A percentile compares a stretch with the other conserved stretches of the same genome.
Evolutionary conservation across 495 filamentous ascomycete genomes (phyloP).

Genomic region (Aspergillus sclerotiicarbonarius): DNA sequence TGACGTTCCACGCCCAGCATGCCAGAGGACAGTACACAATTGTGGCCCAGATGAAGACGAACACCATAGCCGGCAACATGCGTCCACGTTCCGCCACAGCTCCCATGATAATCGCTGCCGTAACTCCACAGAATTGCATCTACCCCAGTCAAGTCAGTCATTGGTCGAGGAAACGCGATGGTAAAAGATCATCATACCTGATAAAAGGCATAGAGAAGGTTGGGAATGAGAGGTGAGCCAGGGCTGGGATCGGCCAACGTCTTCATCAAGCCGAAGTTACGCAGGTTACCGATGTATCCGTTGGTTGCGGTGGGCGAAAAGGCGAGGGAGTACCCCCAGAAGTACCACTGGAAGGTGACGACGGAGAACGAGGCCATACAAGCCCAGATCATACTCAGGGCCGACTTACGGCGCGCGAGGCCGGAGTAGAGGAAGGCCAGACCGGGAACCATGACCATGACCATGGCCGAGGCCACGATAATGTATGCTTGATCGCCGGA

Average conservation of each 20-base stretch:
- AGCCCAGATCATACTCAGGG: constrained; percentile 69
- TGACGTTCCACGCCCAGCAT: constrained; percentile 93
- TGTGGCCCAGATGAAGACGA: constrained; percentile 93
- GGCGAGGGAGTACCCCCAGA: constrained; percentile 73
- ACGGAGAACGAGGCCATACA: constrained; percentile 65
- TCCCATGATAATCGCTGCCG: constrained; percentile 89
- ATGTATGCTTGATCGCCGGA: constrained; percentile 83
- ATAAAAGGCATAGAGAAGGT: constrained; percentile 65
- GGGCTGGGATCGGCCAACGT: constrained; percentile 61
- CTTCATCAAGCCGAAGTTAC: constrained; percentile 65
- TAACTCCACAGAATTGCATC: constrained; percentile 96
- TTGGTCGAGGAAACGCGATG: neutral
- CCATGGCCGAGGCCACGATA: constrained; percentile 89
- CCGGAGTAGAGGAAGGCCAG: constrained; percentile 70
- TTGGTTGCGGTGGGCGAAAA: constrained; percentile 63
- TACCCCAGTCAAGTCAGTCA: constrained; percentile 28
- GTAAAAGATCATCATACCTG: constrained; percentile 47
- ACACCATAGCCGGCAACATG: constrained; percentile 91
- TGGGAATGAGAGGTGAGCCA: constrained; percentile 61
- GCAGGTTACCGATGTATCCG: constrained; percentile 65
- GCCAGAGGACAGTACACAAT: constrained; percentile 95
- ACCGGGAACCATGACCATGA: constrained; percentile 83
- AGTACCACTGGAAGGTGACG: constrained; percentile 73
- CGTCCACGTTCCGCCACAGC: constrained; percentile 92
- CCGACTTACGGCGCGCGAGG: constrained; percentile 62